Conservation (phyloP, 2,329 filamentous ascomycete genomes). For the Pestalotiopsis sp. region DNA sequence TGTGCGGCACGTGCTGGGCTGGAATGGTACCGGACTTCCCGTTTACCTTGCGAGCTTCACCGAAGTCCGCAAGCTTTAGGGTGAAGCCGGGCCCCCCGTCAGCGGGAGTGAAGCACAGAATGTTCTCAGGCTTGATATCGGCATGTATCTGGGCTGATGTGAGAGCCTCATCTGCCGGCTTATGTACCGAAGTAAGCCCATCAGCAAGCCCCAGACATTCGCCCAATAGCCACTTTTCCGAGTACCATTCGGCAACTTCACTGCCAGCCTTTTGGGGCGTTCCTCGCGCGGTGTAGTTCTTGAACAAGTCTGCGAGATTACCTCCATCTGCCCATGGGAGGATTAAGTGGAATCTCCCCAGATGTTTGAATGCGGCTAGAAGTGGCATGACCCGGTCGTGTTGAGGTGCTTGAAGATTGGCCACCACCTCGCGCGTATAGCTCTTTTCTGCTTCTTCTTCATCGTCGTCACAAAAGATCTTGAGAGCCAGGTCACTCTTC, state of each 20-base stretch:
- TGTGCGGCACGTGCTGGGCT: conserved; percentile 2
- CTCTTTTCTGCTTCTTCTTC: background rate
- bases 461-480: background rate
- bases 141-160: conserved; percentile 12
- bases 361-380: conserved; percentile 17
- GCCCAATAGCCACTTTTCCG: conserved; percentile 15
- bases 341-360: conserved; percentile 15
- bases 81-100: background rate
- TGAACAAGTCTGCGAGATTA: conserved; percentile 16
- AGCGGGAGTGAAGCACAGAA: conserved; percentile 17
- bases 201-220: conserved; percentile 19
- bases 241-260: conserved; percentile 3
- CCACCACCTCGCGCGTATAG: background rate
- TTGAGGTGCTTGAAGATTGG: conserved; percentile 12
- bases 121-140: conserved; percentile 20
- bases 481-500: background rate
- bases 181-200: background rate
- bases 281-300: background rate
- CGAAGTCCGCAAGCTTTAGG: conserved; percentile 20
- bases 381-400: conserved; percentile 19
- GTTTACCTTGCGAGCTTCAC: conserved; percentile 5
- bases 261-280: too few species aligned
- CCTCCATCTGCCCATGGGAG: conserved; percentile 17
- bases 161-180: background rate
- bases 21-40: background rate